Base-by-base conservation (phyloP, 768 basidiomycete genomes). In the Candolleomyces efflorescens region DNA sequence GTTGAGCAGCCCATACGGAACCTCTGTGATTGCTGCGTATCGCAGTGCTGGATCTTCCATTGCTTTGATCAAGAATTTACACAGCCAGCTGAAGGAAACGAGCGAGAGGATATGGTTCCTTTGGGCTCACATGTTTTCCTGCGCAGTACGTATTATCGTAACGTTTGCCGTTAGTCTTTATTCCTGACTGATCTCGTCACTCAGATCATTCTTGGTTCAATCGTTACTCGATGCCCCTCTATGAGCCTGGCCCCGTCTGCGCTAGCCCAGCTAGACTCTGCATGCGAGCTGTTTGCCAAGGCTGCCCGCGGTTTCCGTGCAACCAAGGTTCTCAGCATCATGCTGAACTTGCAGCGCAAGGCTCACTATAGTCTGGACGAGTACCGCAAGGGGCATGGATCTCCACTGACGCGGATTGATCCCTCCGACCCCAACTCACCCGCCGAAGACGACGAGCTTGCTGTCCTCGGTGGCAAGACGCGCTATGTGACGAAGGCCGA, bases 191-290 rank as follows among this genome's bases (percentile, higher is more conserved):
- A 10, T 15, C 32, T 32, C 32, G 32, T 44, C 9, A 53, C 12
- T 27, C 58, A 85, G 85, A 89, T 90, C 60, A 76, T 90, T 52
- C 71, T 90, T 48, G 87, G 87, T 37, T 86, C 87, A 20, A 87
- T 90, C 37, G 87, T 89, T 11, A 90, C 88, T 17, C 78, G 87
- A 52, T 89, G 87, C 69, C 87, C 88, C 11, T 89, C 88, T 17
- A 87, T 89, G 82, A 87, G 86, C 63, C 70, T 90, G 59, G 88
- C 87, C 20, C 85, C 86, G 17, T 89, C 87, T 22, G 88, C 87
- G 3, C 78, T 90, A 9, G 78, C 82, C 7, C 88, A 90, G 64
- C 72, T 90, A 26, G 86, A 89, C 65, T 88, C 88, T 0, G 87
- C 87, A 5, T 89, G 86, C 62, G 84, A 88, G 56, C 76, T 89